Base-by-base conservation (phyloP, 1,284 basidiomycete genomes). In the Irpex lacteus region DNA sequence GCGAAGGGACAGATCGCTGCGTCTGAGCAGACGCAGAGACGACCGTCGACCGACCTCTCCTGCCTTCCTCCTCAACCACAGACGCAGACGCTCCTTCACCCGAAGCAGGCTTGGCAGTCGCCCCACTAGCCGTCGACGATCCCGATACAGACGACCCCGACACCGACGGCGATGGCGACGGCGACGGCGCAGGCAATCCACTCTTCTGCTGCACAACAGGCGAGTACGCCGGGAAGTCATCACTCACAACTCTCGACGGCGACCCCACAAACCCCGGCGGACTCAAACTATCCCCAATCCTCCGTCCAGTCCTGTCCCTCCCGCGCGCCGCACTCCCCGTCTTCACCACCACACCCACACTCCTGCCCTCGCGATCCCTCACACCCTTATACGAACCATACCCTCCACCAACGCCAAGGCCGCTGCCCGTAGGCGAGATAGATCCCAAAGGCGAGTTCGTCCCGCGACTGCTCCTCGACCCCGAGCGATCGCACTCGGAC, bases 401-500 rank as follows among this genome's bases (percentile, higher is more conserved):
- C 26, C 76, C 76, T 60, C 70, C 69, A 18, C 68, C 77, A 47
- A 79, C 67, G n/a, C 69, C 80, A 6, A 78, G 67, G 32, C 72
- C 71, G 47, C 75, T 62, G 9, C 77, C 83, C 3, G 88, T 86
- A 4, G 88, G 88, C 19, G 85, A 87, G 59, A 87, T 73, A 66
- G 85, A 87, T 6, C 86, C 87, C 40, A 87, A 70, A 3, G 87
- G 83, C 58, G 82, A 83, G 63, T 75, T 76, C 50, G 75, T 73
- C 40, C 77, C 75, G 34, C 71, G 72, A 32, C 78, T 73, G 11
- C 4, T 3, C 40, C 71, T 62, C 63, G 73, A 74, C n/a, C 72
- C 71, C 56, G 77, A 77, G 11, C 79, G 77, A 55, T 82, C 82
- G 40, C 80, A 77, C 66, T 85, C 83, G 15, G 78, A 79, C 9